Conservation (phyloP, 306 rosid genomes). For the Begonia loranthoides region DNA sequence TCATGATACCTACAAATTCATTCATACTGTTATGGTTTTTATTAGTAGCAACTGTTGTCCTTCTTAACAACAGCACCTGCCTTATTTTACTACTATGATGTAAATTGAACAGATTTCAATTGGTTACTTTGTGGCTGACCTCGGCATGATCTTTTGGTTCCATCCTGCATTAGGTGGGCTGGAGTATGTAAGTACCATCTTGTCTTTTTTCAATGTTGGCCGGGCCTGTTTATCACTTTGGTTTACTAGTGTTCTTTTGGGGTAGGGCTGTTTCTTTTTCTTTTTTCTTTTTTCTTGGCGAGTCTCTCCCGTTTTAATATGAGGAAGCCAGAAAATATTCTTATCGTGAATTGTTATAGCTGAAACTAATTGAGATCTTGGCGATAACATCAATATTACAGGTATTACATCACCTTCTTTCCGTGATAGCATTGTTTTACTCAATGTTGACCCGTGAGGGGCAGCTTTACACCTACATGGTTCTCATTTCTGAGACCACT, state of each 20-base stretch:
- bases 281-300: not conserved
- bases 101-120: conserved; percentile 52
- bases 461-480: conserved; percentile 83
- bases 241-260: not conserved
- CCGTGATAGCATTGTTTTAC: conserved; percentile 60
- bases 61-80: too few relatives aligned
- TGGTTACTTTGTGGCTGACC: conserved; percentile 85
- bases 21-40: too few relatives aligned
- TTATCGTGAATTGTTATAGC: not conserved
- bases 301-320: not conserved
- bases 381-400: conserved; percentile 27
- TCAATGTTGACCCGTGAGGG: conserved; percentile 88
- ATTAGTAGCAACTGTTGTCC: too few relatives aligned
- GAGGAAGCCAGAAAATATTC: not conserved
- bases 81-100: too few relatives aligned
- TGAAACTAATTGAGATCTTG: conserved; percentile 2
- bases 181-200: conserved; percentile 76
- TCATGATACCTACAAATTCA: too few relatives aligned
- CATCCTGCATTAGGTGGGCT: conserved; percentile 86
- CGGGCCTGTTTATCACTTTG: too few relatives aligned
- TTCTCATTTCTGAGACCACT: conserved; percentile 88
- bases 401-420: conserved; percentile 86
- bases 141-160: conserved; percentile 83
- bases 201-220: conserved; percentile 3
- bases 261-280: not conserved